Percentiles rank a stretch among this genome's conserved stretches.
Evolutionary conservation across 2,329 filamentous ascomycete species (phyloP).

Genomic region (Hymenoscyphus infarciens): DNA sequence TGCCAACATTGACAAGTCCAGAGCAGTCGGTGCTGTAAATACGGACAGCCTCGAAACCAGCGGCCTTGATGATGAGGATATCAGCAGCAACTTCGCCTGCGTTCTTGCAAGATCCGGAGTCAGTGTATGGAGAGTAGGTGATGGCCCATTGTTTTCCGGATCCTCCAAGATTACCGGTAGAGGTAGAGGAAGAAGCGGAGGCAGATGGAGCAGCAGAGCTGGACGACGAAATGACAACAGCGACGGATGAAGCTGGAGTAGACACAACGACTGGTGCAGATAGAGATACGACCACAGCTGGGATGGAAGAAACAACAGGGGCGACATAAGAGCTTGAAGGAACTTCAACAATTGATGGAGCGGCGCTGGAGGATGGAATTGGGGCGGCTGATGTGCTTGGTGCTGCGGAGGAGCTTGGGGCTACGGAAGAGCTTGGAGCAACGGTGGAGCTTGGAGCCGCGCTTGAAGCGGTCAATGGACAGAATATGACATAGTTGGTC

Average conservation of each 20-base stretch:
- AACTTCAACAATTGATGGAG: neutral
- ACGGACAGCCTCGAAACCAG: constrained; percentile 70
- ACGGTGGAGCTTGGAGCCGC: constrained; percentile 5
- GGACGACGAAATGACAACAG: constrained; percentile 17
- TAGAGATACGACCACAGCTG: constrained; percentile 32
- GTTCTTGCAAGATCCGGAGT: constrained; percentile 61
- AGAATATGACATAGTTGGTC: constrained; percentile 66
- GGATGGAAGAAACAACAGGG: constrained; percentile 43
- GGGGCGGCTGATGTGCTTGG: neutral
- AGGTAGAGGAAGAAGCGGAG: constrained; percentile 30
- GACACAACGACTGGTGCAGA: constrained; percentile 30
- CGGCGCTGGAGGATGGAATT: constrained; percentile 44
- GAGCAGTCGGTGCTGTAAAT: constrained; percentile 91
- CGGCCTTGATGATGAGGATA: constrained; percentile 56
- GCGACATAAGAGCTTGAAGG: constrained; percentile 2
- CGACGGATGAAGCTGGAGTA: constrained; percentile 8
- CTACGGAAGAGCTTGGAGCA: neutral
- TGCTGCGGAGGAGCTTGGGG: neutral
- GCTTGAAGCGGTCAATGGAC: constrained; percentile 54
- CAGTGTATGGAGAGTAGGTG: constrained; percentile 74
- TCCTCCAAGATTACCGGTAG: constrained; percentile 24
- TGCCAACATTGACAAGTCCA: constrained; percentile 71
- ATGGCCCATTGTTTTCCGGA: constrained; percentile 57
- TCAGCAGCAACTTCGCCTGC: constrained; percentile 55
- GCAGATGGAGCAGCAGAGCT: constrained; percentile 9